Evolutionary conservation across 495 filamentous ascomycete genomes (phyloP).

Genomic region (Hypoxylon fuscum): DNA sequence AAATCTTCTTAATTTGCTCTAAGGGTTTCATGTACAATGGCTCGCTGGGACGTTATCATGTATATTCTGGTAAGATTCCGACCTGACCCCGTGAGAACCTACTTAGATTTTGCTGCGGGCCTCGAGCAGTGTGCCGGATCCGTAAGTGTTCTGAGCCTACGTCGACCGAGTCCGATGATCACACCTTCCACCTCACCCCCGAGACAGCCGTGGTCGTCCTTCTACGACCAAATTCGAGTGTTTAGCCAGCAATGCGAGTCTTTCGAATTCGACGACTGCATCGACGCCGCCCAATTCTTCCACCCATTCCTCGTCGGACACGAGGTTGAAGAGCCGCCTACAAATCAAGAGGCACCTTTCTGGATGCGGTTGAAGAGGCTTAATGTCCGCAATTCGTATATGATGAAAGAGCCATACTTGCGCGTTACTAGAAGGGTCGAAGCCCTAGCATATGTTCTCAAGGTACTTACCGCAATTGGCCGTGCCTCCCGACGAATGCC

Average conservation of each 20-base stretch:
- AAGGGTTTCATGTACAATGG: neutral
- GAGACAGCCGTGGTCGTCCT: conserved; percentile 25
- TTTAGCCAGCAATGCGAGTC: conserved; percentile 37
- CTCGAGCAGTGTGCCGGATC: conserved; percentile 23
- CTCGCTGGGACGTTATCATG: no score
- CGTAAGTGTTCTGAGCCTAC: conserved; percentile 24
- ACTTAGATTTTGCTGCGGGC: conserved; percentile 26
- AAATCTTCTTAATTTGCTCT: neutral
- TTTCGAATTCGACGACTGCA: conserved; percentile 39
- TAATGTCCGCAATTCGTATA: conserved; percentile 36
- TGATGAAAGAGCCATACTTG: conserved; percentile 36
- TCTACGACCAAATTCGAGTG: conserved; percentile 21
- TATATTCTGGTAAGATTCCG: neutral
- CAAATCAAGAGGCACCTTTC: conserved; percentile 18
- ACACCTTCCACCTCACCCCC: conserved; percentile 1
- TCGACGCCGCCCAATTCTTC: conserved; percentile 35
- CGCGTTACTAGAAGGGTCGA: conserved; percentile 26
- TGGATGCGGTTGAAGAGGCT: conserved; percentile 30
- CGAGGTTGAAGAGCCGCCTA: conserved; percentile 3
- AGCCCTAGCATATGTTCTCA: conserved; percentile 19
- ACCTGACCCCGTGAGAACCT: conserved; percentile 4
- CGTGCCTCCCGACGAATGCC: conserved; percentile 29
- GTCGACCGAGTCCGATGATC: conserved; percentile 30
- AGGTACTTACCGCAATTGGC: conserved; percentile 21
- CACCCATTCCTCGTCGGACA: conserved; percentile 20